Base-by-base conservation (phyloP, 148 eudicot species). In the Pharnaceum exiguum region DNA sequence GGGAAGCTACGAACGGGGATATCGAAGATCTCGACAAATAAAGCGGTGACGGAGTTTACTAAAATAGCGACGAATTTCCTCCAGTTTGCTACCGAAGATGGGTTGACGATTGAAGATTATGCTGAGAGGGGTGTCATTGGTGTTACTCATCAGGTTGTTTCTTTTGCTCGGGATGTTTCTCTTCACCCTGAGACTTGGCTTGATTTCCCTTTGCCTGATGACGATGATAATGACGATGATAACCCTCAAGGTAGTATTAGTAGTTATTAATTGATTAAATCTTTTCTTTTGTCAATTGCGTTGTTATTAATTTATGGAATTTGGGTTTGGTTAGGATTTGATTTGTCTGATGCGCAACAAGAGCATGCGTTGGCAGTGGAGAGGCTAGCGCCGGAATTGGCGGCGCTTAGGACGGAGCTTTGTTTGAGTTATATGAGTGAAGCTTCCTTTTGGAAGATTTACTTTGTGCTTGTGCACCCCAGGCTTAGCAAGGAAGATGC, bases 171-270 rank as follows among this genome's bases (percentile, higher is more conserved):
- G 62, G 86, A 82, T 63, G 56, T 94, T 35, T 65, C 89, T 37
- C 35, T 79, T 89, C 96, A 89, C 80, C 96, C 99, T 5, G 95
- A 89, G 76, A 89, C 96, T 62, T 94, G 96, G 99, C 63, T 94
- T 62, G 89, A 94, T 64, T 94, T 94, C 50, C 99, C 96, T 31
- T 67, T 89, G 57, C 83, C 82, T 43, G 79, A 81, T 36, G 73
- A 67, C 49, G 83, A 81, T 10, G 80, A 67, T n/a, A 75, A 78
- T 46, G 81, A 68, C 22, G 90, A 83, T 82, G 59, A 51, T 10
- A 24, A 35, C 48, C 31, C 21, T 26, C 11, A 9, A 31, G 5
- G 12, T 57, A n/a, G n/a, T n/a, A n/a, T n/a, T n/a, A n/a, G n/a
- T n/a, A n/a, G n/a, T n/a, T n/a, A n/a, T n/a, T n/a, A n/a, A n/a